Conservation (phyloP, 257 asterid genomes). For the Voacanga thouarsii region DNA sequence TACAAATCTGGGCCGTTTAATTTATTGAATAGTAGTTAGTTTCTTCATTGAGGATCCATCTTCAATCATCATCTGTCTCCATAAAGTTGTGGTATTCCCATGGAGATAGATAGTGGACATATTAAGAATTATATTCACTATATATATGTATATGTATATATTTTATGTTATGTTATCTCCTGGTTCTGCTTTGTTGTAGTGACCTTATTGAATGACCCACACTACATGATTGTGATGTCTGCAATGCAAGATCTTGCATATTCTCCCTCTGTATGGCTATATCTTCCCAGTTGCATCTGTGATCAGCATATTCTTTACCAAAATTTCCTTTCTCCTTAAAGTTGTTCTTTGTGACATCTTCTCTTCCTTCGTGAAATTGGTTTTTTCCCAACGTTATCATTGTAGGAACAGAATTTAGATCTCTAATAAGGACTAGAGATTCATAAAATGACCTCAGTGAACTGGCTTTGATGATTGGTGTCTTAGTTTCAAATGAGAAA, state of each 20-base stretch:
- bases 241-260: not conserved
- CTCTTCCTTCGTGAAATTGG: not conserved
- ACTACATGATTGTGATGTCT: not conserved
- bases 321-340: not conserved
- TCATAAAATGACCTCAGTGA: no score
- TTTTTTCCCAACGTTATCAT: no score
- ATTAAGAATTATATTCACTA: not conserved
- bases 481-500: not conserved
- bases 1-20: slow-evolving; percentile 2
- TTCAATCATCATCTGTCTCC: not conserved
- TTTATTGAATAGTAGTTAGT: not conserved
- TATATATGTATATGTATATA: not conserved
- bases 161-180: not conserved
- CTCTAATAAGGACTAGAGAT: no score
- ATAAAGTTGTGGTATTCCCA: no score
- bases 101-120: no score
- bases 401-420: no score
- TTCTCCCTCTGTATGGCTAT: not conserved
- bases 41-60: not conserved
- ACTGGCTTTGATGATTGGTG: not conserved
- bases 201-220: not conserved
- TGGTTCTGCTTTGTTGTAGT: not conserved
- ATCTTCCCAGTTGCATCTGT: not conserved
- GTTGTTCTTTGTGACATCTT: no score
- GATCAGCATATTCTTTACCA: not conserved